Percentiles rank a stretch among this genome's conserved stretches.
phyloP scores from a whole-genome alignment of 495 filamentous ascomycete species.

The Schizothecium vesticola region DNA sequence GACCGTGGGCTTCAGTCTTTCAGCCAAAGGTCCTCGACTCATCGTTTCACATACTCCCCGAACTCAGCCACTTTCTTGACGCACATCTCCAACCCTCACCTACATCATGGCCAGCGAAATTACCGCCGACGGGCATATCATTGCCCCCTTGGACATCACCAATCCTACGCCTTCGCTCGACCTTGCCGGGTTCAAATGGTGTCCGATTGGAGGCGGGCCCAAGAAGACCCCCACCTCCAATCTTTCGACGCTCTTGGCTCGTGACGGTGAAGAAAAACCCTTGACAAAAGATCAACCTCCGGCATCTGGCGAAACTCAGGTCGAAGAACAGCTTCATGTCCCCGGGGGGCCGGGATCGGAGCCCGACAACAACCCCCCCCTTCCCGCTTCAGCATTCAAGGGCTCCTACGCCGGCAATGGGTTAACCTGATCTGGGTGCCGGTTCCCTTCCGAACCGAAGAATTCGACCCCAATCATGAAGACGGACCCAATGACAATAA shows the following conservation, averaged over 20 bases:
- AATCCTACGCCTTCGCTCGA: background rate
- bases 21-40: too few relatives aligned
- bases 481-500: constrained; percentile 2
- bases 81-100: background rate
- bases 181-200: background rate
- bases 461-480: too few relatives aligned
- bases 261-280: background rate
- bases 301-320: background rate
- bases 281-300: background rate
- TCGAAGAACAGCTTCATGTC: background rate
- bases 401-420: constrained; percentile 8
- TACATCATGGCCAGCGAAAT: constrained; percentile 9
- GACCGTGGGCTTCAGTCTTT: too few relatives aligned
- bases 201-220: background rate
- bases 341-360: background rate
- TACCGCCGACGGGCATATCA: constrained; percentile 3
- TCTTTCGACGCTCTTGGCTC: background rate
- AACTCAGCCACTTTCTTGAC: too few relatives aligned
- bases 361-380: background rate
- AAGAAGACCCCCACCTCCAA: background rate
- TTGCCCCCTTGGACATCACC: constrained; percentile 5
- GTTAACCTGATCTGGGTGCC: constrained; percentile 3
- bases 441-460: background rate
- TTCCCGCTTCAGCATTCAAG: constrained; percentile 8
- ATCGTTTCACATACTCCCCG: too few relatives aligned